Conservation (phyloP, 345 rosid species). For the Citrus trifoliata region DNA sequence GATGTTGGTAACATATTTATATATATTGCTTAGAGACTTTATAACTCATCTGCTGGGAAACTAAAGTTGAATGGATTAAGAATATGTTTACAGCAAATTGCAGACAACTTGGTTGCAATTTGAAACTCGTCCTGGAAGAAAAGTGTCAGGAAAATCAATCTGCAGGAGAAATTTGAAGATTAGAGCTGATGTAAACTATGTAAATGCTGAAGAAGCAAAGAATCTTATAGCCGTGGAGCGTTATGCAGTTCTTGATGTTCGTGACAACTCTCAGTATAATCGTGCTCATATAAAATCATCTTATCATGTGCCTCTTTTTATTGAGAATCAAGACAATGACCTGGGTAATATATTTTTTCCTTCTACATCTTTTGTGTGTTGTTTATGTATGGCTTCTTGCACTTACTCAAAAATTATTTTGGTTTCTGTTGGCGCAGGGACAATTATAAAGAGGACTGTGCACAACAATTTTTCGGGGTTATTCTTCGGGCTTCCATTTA, state of each 20-base stretch:
- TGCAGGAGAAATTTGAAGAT: conserved; percentile 40
- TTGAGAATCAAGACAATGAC: conserved; percentile 82
- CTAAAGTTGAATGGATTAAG: conserved; percentile 17
- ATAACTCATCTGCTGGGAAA: neutral
- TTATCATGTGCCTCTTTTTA: conserved; percentile 77
- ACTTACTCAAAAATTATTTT: neutral
- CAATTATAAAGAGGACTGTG: conserved; percentile 71
- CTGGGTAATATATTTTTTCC: conserved; percentile 37
- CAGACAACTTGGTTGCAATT: conserved; percentile 37
- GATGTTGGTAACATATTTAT: neutral
- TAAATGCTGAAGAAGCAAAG: conserved; percentile 83
- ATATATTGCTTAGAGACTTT: neutral
- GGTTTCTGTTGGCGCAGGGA: conserved; percentile 45
- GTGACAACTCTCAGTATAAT: conserved; percentile 70
- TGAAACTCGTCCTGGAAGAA: conserved; percentile 38
- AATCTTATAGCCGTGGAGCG: conserved; percentile 57
- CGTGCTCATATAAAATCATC: conserved; percentile 88
- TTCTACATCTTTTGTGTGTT: neutral
- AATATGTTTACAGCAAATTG: conserved; percentile 52
- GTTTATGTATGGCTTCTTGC: neutral
- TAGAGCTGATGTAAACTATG: conserved; percentile 76
- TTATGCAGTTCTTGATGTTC: conserved; percentile 64
- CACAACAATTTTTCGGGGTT: conserved; percentile 94
- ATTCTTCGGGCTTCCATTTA: conserved; percentile 82
- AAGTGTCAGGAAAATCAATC: conserved; percentile 26